Evolutionary conservation across 768 basidiomycete genomes (phyloP).

Genomic region (Suillus fuscotomentosus): DNA sequence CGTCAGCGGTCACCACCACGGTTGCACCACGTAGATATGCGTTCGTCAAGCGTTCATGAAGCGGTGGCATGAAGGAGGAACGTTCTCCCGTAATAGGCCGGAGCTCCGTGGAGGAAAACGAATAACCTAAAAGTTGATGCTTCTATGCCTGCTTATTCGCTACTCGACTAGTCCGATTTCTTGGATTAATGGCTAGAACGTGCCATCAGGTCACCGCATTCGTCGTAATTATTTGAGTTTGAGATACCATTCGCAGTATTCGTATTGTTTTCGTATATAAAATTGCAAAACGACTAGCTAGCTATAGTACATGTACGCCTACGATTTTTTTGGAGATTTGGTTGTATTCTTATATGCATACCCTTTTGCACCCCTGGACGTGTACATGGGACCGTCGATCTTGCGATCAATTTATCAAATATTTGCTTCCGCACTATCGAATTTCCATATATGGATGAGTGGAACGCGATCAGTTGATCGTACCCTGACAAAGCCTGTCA

Average conservation of each 20-base stretch:
- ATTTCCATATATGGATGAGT: not conserved
- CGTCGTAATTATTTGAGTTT: slow-evolving; percentile 20
- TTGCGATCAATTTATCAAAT: not conserved
- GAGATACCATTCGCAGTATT: slow-evolving; percentile 14
- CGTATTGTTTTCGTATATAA: slow-evolving; percentile 23
- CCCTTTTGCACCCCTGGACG: slow-evolving; percentile 3
- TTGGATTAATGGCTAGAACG: slow-evolving; percentile 22
- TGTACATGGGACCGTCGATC: not conserved
- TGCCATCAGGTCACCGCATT: slow-evolving; percentile 13
- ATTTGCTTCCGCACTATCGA: not conserved
- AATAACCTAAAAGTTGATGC: slow-evolving; percentile 5
- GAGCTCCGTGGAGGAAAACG: slow-evolving; percentile 15
- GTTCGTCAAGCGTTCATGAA: slow-evolving; percentile 27
- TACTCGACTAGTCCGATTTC: slow-evolving; percentile 13
- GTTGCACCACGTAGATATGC: slow-evolving; percentile 33
- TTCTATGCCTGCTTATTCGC: slow-evolving; percentile 11
- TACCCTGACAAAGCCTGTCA: not conserved
- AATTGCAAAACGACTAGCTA: slow-evolving; percentile 13
- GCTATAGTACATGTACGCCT: slow-evolving; percentile 21
- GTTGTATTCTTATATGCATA: slow-evolving; percentile 24
- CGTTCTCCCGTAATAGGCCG: slow-evolving; percentile 13
- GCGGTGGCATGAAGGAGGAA: slow-evolving; percentile 25
- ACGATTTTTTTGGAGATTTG: slow-evolving; percentile 27
- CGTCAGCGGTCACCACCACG: slow-evolving; percentile 34
- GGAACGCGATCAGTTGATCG: slow-evolving; percentile 1